Percentiles rank a stretch among this genome's conserved stretches.
Evolutionary conservation across 2,329 filamentous ascomycete genomes (phyloP).

Genomic region (Alternaria angustiovoidea): DNA sequence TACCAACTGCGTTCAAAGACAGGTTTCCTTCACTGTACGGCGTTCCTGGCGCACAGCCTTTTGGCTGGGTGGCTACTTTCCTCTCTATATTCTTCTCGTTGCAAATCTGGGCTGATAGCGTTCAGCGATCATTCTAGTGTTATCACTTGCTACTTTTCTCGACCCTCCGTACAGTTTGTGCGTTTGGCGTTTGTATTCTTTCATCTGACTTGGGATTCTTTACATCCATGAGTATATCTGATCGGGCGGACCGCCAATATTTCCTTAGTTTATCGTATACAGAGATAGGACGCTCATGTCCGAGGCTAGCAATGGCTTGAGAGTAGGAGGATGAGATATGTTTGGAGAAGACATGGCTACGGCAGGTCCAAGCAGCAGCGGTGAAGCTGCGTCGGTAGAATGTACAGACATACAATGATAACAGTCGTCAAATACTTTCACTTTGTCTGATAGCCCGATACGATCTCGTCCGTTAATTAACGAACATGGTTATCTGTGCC

Average conservation of each 20-base stretch:
- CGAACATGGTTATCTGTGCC: not conserved
- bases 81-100: constrained; percentile 20
- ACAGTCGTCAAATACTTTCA: constrained; percentile 9
- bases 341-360: constrained; percentile 18
- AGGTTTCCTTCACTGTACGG: constrained; percentile 39
- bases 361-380: constrained; percentile 31
- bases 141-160: constrained; percentile 22
- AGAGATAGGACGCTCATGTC: constrained; percentile 15
- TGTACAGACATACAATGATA: constrained; percentile 27
- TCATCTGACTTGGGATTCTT: constrained; percentile 3
- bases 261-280: constrained; percentile 19
- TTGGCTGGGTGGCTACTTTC: constrained; percentile 18
- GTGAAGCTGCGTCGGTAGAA: constrained; percentile 18
- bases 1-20: constrained; percentile 30
- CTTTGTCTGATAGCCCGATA: not conserved
- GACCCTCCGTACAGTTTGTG: constrained; percentile 1
- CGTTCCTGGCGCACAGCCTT: constrained; percentile 28
- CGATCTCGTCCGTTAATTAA: not conserved
- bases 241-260: constrained; percentile 14
- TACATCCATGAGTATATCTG: constrained; percentile 16
- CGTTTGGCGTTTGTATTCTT: constrained; percentile 12
- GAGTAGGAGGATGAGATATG: constrained; percentile 16
- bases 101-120: constrained; percentile 41
- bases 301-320: constrained; percentile 19
- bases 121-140: constrained; percentile 41